Evolutionary conservation across 352 stramenopile species (phyloP), one percentile per base, ranked within the genome.

Genomic region (Pythium myriotylum): DNA sequence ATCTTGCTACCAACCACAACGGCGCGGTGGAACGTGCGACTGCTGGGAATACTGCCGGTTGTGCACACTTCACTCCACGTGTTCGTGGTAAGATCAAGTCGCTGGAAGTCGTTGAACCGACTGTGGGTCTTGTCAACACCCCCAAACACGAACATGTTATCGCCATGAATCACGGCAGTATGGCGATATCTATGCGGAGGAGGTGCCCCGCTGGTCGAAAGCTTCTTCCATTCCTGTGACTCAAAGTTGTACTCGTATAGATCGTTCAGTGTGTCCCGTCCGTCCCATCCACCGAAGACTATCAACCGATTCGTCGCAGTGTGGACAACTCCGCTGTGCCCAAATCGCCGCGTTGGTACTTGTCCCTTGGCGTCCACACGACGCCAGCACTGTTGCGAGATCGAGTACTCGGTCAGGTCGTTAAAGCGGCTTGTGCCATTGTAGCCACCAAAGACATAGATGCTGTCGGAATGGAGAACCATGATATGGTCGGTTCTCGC

Each of bases 371-470:
- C 67, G 45, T 88, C 72, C 16, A 92, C 39, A 37, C 72, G 73
- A 17, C 52, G 71, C 84, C 84, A 92, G 33, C 71, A 57, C 53
- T 89, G 84, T 27, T 70, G 63, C 1, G 66, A 29, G 24, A 95
- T 76, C 33, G 88, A 73, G 47, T 92, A 93, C 16, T 79, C 79
- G 53, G 80, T 94, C 41, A 93, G 71, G 65, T 96, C 85, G 58
- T 93, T 94, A 60, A 93, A 95, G 13, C 88, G 77, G 42, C 65
- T 86, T 7, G 78, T 84, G 0, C 85, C 85, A 35, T 96, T 93
- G 72, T 94, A 96, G n/a, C 88, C 88, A 32, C 88, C 88, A 65
- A 96, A 96, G 22, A 96, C 81, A 61, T 91, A 92, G 57, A 96
- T 91, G 67, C 75, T 90, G 50, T 73, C 74, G 10, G 72, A 68